A percentile compares a stretch with the other conserved stretches of the same genome.
These are phyloP conservation scores for Beauveria sp. DNA, from an alignment of 2,329 filamentous ascomycete species.

Conservation along the genomic window DNA sequence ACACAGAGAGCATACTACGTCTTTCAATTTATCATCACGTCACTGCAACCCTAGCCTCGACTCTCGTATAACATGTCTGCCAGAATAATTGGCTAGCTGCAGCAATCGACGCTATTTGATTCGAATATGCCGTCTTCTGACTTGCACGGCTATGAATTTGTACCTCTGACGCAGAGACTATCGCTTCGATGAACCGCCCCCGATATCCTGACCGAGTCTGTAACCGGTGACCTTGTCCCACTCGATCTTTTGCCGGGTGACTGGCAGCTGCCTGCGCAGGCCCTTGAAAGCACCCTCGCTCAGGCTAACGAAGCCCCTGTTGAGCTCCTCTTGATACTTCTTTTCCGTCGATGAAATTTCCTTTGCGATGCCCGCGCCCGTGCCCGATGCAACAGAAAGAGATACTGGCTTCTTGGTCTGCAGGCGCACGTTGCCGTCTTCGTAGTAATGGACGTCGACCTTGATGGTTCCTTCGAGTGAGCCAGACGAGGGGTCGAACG, in stretches of 20 bases:
- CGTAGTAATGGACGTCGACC: slow-evolving; percentile 98
- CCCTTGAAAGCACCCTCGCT: slow-evolving; percentile 95
- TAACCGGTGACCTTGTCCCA: slow-evolving; percentile 98
- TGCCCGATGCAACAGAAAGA: slow-evolving; percentile 51
- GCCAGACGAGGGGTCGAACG: slow-evolving; percentile 61
- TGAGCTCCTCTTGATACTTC: slow-evolving; percentile 94
- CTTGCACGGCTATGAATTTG: background rate
- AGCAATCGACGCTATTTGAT: background rate
- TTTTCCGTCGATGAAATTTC: slow-evolving; percentile 76
- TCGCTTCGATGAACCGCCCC: slow-evolving; percentile 54
- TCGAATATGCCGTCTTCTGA: background rate
- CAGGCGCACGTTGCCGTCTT: slow-evolving; percentile 94
- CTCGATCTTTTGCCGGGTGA: slow-evolving; percentile 97
- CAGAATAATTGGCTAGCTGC: no score
- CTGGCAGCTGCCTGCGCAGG: slow-evolving; percentile 82
- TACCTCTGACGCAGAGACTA: slow-evolving; percentile 21
- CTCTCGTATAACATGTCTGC: background rate
- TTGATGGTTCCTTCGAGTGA: slow-evolving; percentile 73
- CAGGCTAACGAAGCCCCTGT: slow-evolving; percentile 77
- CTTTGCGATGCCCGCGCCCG: slow-evolving; percentile 62
- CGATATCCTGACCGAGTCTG: slow-evolving; percentile 73
- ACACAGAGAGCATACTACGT: background rate
- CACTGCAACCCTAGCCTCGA: no score
- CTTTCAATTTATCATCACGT: no score
- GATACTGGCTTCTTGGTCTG: slow-evolving; percentile 75